Evolutionary conservation across 2,329 filamentous ascomycete species (phyloP).

Genomic region (Davidsoniella eucalypti): DNA sequence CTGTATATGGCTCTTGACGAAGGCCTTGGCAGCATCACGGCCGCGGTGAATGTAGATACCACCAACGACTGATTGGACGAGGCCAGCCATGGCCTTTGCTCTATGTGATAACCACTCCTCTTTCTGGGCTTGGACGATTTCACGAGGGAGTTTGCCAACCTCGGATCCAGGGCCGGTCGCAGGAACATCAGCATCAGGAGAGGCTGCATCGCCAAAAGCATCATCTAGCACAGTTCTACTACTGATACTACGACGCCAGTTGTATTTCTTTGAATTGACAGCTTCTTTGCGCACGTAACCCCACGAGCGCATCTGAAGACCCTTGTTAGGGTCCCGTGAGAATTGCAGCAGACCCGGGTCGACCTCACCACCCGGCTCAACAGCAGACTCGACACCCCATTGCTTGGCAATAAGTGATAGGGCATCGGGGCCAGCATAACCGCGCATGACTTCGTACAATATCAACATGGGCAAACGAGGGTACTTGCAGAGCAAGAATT

Average conservation of each 20-base stretch:
- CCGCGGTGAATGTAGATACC: slow-evolving; percentile 77
- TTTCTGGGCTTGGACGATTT: slow-evolving; percentile 12
- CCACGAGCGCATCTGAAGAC: slow-evolving; percentile 29
- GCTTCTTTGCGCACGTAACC: slow-evolving; percentile 36
- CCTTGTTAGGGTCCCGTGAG: slow-evolving; percentile 30
- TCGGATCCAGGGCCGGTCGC: slow-evolving; percentile 8
- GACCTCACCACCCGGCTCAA: slow-evolving; percentile 74
- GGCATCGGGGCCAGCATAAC: slow-evolving; percentile 62
- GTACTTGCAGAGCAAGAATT: slow-evolving; percentile 76
- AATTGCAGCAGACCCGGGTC: slow-evolving; percentile 85
- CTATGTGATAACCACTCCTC: slow-evolving; percentile 49
- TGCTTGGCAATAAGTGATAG: slow-evolving; percentile 58
- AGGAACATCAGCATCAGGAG: slow-evolving; percentile 16
- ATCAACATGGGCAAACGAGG: slow-evolving; percentile 83
- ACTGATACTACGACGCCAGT: slow-evolving; percentile 53
- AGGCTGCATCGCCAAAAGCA: slow-evolving; percentile 55
- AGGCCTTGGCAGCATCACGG: slow-evolving; percentile 58
- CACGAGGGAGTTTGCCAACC: slow-evolving; percentile 12
- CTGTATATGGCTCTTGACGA: slow-evolving; percentile 72
- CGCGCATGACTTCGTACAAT: slow-evolving; percentile 69
- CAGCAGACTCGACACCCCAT: slow-evolving; percentile 87
- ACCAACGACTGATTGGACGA: slow-evolving; percentile 71
- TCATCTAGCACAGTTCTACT: slow-evolving; percentile 69
- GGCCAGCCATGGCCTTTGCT: slow-evolving; percentile 52
- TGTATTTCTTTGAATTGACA: slow-evolving; percentile 27